These are phyloP conservation scores for Knoxia roxburghii DNA, from an alignment of 257 asterid species.

Conservation along the genomic window DNA sequence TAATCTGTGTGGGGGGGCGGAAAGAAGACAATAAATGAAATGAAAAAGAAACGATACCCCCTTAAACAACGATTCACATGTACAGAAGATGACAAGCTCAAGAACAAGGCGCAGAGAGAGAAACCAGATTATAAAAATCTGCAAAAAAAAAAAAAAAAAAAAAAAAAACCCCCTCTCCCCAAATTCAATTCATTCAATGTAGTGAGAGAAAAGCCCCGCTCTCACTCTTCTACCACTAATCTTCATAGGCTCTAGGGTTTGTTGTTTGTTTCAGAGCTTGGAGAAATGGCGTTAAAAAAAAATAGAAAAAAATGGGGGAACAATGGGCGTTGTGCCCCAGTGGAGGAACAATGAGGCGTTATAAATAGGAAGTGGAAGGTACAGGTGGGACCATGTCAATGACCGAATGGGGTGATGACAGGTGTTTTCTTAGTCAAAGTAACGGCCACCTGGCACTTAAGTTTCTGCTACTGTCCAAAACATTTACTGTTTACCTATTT, in stretches of 20 bases:
- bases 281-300: too few species aligned
- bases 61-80: slow-evolving; percentile 1
- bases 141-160: neutral
- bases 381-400: slow-evolving; percentile 6
- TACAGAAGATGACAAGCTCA: slow-evolving; percentile 8
- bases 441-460: slow-evolving; percentile 15
- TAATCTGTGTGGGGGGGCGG: too few species aligned
- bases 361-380: slow-evolving; percentile 16
- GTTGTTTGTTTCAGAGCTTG: too few species aligned
- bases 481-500: neutral
- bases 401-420: slow-evolving; percentile 21
- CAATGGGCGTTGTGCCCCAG: slow-evolving; percentile 14
- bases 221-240: too few species aligned
- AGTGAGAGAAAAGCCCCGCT: slow-evolving; percentile 5
- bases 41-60: too few species aligned
- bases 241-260: too few species aligned
- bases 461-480: slow-evolving; percentile 15
- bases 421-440: slow-evolving; percentile 23
- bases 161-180: too few species aligned
- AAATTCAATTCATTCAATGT: neutral
- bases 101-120: neutral
- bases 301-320: too few species aligned
- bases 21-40: too few species aligned
- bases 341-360: slow-evolving; percentile 9
- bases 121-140: neutral